Evolutionary conservation across 495 filamentous ascomycete genomes (phyloP), one percentile per base, ranked within the genome.

Genomic region (Xylaria bambusicola): DNA sequence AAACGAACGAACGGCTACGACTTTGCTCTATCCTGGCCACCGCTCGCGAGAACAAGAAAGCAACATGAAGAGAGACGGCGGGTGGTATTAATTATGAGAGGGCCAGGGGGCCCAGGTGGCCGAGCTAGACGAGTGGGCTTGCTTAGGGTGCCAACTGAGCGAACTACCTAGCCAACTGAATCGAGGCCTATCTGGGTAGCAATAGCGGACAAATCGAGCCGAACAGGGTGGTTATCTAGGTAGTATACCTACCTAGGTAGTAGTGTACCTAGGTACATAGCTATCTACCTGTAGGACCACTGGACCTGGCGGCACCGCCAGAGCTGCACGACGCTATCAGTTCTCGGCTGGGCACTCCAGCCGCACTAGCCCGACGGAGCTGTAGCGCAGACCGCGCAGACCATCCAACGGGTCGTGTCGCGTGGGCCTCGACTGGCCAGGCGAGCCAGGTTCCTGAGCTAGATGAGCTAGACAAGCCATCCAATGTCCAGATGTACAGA

Each of bases 391-490:
- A 24, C 17, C 8, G 8, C 27, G 49, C 17, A n/a, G n/a, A n/a
- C n/a, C n/a, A n/a, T n/a, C n/a, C n/a, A n/a, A n/a, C n/a, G n/a
- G n/a, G n/a, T n/a, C 24, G 52, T 27, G 20, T 44, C 54, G 36
- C 23, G 13, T 47, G 26, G 51, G 54, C 20, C 60, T 52, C 40
- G 29, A 57, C 49, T 42, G 26, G 38, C 52, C 48, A 21, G 64
- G 46, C 49, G 35, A 21, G 38, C 52, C 48, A 21, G 64, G 46
- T 45, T 60, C 47, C 33, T 47, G 45, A 35, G 41, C n/a, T 58
- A 58, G 48, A 59, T 6, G 10, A 63, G 60, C 54, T 54, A 63
- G n/a, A n/a, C n/a, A n/a, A n/a, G n/a, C n/a, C n/a, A n/a, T n/a
- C n/a, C n/a, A n/a, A n/a, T n/a, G n/a, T n/a, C n/a, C n/a, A n/a